Evolutionary conservation across 352 stramenopile genomes (phyloP), one percentile per base, ranked within the genome.

Genomic region (Phytophthora aleatoria): DNA sequence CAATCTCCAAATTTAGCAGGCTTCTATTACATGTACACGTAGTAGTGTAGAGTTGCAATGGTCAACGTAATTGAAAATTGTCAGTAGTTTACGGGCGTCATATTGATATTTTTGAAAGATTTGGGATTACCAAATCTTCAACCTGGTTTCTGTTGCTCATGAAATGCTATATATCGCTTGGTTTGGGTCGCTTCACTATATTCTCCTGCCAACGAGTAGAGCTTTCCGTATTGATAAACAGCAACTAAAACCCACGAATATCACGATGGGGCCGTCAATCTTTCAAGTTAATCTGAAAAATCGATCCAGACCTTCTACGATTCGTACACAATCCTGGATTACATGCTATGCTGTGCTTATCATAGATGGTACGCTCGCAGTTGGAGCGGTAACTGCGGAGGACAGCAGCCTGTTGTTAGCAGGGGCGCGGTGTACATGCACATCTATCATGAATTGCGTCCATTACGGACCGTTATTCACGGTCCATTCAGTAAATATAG

Each of bases 81-180:
- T 26, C 47, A 27, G 20, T 30, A 28, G 47, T 52, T 58, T 53
- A 20, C 1, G 16, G 5, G 43, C 51, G 39, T 69, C 54, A 69
- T 69, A 50, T 43, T 64, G 61, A 68, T 58, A 35, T 27, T 53
- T 47, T 57, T 26, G 24, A 59, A 53, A 13, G 61, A 69, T 69
- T 69, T 69, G 61, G 39, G 61, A 59, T 63, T 67, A 67, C 57
- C 28, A 12, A 53, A 36, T 36, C 26, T 43, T 30, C 20, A 47
- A 16, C 6, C 5, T 57, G 47, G 3, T 35, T 11, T 33, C 15
- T 45, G 2, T 20, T 20, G 31, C 31, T 33, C 6, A 28, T 28
- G 43, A n/a, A 28, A 6, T 45, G n/a, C 27, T 26, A 8, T 7
- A 13, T 11, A 36, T 36, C 31, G 15, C 3, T 43, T 5, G 15